phyloP scores from a whole-genome alignment of 306 rosid species.

The Cyclanthera cordifolia region DNA sequence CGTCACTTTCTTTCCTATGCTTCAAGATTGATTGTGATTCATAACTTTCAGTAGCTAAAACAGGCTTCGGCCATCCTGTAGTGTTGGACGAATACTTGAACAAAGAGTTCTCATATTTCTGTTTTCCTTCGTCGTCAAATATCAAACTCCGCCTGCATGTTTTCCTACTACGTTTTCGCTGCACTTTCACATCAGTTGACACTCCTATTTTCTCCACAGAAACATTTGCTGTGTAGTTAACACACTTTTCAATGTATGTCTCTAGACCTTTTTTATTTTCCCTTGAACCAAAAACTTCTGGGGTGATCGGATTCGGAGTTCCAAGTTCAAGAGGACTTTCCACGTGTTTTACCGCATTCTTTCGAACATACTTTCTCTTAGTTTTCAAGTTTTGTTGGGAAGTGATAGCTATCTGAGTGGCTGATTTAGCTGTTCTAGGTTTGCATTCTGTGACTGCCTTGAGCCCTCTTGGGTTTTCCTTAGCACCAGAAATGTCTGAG shows the following conservation, averaged over 20 bases:
- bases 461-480: slow-evolving; percentile 29
- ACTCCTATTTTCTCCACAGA: neutral
- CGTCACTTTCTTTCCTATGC: neutral
- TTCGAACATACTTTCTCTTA: slow-evolving; percentile 10
- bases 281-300: slow-evolving; percentile 23
- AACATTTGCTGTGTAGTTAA: neutral
- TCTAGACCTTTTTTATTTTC: slow-evolving; percentile 13
- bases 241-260: neutral
- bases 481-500: slow-evolving; percentile 22
- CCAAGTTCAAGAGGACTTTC: slow-evolving; percentile 4
- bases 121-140: slow-evolving; percentile 27
- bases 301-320: slow-evolving; percentile 2
- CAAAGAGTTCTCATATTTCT: slow-evolving; percentile 25
- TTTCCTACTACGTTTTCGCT: slow-evolving; percentile 19
- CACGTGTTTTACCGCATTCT: neutral
- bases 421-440: slow-evolving; percentile 34
- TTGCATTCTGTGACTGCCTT: slow-evolving; percentile 66
- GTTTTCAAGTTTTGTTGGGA: slow-evolving; percentile 25
- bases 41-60: neutral
- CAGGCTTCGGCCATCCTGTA: neutral
- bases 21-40: neutral
- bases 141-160: slow-evolving; percentile 43
- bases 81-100: slow-evolving; percentile 9
- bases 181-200: slow-evolving; percentile 18
- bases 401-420: slow-evolving; percentile 29